Base-by-base conservation (phyloP, 225 moss, liverwort and hornwort species). In the Bryoerythrophyllum caledonicum region DNA sequence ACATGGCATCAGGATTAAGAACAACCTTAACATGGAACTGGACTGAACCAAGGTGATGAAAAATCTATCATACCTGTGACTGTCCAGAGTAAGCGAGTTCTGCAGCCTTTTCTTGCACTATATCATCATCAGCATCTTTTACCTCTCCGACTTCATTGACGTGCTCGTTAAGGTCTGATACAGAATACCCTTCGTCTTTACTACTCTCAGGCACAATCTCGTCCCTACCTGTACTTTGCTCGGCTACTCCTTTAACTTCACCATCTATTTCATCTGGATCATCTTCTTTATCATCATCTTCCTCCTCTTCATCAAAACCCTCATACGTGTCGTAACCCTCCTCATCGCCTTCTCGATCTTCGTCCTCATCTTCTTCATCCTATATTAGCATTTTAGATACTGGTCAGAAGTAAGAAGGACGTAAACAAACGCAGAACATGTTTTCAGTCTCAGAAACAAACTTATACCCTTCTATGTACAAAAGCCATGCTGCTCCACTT, bases 271-370 rank as follows among this genome's bases (percentile, higher is more conserved):
- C 86, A 71, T 87, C 93, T 5, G 77, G 82, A 64, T 84, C 83
- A 28, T 82, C 87, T 41, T 82, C 91, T 41, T 82, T 83, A 49
- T 83, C 81, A 52, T 82, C 89, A 25, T 86, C 95, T 43, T 86
- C 95, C 37, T 90, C 91, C 46, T 91, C 91, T 52, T 86, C 87
- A 11, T 93, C 91, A 68, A 89, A 82, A 30, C 85, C 91, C 63
- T 86, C 86, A 19, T 81, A 79, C 62, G 80, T 76, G 70, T 87
- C 88, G 51, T 90, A 79, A 65, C 82, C 82, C 76, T 89, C 90
- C 68, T 87, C 94, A 44, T 95, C 95, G 49, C 79, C 89, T 76
- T 82, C 92, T 79, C 88, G 84, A 25, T 79, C 85, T 57, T 72
- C 84, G 57, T 95, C 81, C n/a, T 85, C 91, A 40, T 88, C 87